Evolutionary conservation across 306 rosid genomes (phyloP).

Genomic region (Quercus suber): DNA sequence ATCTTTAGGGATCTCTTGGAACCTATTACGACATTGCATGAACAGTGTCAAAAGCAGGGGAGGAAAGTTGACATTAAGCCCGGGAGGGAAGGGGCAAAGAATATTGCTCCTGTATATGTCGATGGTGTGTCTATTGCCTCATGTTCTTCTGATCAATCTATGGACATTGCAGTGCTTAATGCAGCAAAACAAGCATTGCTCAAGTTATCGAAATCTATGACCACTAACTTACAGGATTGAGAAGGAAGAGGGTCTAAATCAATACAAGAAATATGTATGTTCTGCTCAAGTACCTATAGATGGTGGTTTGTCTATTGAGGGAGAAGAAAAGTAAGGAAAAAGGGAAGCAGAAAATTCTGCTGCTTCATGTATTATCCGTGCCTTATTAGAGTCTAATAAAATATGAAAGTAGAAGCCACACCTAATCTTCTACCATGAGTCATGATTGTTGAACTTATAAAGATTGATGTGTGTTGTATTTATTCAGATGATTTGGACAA

Average conservation of each 20-base stretch:
- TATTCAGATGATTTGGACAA: too few species aligned
- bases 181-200: too few species aligned
- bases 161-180: too few species aligned
- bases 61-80: conserved; percentile 43
- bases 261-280: conserved; percentile 28
- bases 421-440: too few species aligned
- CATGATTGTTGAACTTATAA: too few species aligned
- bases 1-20: conserved; percentile 54
- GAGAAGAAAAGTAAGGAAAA: conserved; percentile 39
- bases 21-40: conserved; percentile 52
- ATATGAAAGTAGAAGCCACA: too few species aligned
- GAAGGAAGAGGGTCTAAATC: conserved; percentile 41
- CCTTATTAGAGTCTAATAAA: conserved; percentile 30
- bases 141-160: too few species aligned
- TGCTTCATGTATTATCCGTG: conserved; percentile 58
- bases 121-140: too few species aligned
- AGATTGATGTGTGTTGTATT: too few species aligned
- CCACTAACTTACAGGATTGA: conserved; percentile 35
- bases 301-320: conserved; percentile 25
- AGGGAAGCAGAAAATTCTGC: conserved; percentile 69
- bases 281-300: conserved; percentile 39
- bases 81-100: conserved; percentile 32
- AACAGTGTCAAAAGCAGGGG: conserved; percentile 64
- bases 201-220: too few species aligned
- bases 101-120: conserved; percentile 45